Conservation (phyloP, 495 filamentous ascomycete genomes). For the Penicillium arizonense region DNA sequence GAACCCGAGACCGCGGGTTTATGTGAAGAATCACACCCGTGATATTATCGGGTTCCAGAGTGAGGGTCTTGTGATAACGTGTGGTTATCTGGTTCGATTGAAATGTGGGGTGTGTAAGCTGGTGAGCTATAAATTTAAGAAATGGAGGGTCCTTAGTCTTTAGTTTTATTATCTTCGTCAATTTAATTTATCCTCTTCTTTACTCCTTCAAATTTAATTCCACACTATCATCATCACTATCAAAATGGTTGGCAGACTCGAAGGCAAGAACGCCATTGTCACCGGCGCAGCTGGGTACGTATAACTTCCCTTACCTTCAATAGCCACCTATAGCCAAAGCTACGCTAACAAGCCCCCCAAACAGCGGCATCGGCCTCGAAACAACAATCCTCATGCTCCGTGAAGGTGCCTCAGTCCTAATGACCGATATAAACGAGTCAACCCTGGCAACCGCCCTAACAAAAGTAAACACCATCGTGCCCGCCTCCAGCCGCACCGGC, state of each 20-base stretch:
- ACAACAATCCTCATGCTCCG: constrained; percentile 88
- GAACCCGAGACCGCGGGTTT: too few species aligned
- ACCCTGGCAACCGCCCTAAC: constrained; percentile 67
- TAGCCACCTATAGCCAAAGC: background rate
- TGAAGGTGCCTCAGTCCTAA: constrained; percentile 83
- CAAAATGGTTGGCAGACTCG: constrained; percentile 6
- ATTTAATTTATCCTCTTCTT: too few species aligned
- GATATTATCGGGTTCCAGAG: too few species aligned
- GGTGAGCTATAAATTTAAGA: background rate
- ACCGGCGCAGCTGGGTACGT: constrained; percentile 6
- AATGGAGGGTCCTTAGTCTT: background rate
- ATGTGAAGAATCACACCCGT: too few species aligned
- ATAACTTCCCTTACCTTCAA: background rate
- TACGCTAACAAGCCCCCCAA: background rate
- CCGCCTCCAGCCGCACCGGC: constrained; percentile 55
- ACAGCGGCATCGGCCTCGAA: constrained; percentile 91
- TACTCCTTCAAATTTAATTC: too few species aligned
- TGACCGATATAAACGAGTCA: constrained; percentile 77
- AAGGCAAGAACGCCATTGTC: constrained; percentile 8
- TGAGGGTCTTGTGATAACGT: too few species aligned
- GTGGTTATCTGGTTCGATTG: background rate
- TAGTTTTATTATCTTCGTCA: too few species aligned
- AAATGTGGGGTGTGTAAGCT: background rate
- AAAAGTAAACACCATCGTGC: constrained; percentile 71
- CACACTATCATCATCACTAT: background rate